A percentile compares a stretch with the other conserved stretches of the same genome.
Evolutionary conservation across 495 filamentous ascomycete species (phyloP).

Genomic region (Rusavskia elegans): DNA sequence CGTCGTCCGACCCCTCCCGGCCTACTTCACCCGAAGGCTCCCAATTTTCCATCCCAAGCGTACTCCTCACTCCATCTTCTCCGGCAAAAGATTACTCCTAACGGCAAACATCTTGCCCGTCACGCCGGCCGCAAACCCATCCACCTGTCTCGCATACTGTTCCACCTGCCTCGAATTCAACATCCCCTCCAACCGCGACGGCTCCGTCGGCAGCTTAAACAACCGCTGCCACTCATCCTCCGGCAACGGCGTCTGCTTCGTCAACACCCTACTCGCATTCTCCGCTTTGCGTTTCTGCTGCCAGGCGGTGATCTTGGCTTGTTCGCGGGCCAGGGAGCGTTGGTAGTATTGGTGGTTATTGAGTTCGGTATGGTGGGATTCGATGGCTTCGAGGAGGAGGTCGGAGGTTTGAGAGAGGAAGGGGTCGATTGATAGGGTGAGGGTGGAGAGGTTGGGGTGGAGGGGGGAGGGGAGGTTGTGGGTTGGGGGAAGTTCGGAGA

Average conservation of each 20-base stretch:
- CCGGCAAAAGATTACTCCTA: constrained; percentile 47
- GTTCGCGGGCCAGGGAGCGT: constrained; percentile 84
- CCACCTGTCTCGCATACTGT: constrained; percentile 93
- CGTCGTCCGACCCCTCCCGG: no score
- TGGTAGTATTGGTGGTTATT: constrained; percentile 99
- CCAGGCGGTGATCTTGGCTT: constrained; percentile 91
- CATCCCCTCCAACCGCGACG: constrained; percentile 78
- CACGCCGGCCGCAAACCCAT: constrained; percentile 84
- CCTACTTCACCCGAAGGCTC: no score
- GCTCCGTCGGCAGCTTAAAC: constrained; percentile 93
- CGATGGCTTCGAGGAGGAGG: constrained; percentile 86
- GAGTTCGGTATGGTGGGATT: constrained; percentile 91
- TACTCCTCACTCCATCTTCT: constrained; percentile 2
- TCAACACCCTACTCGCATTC: constrained; percentile 65
- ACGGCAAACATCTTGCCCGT: constrained; percentile 98
- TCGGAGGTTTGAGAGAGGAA: constrained; percentile 99
- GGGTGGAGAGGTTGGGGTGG: constrained; percentile 60
- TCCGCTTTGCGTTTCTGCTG: constrained; percentile 90
- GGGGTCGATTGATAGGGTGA: constrained; percentile 88
- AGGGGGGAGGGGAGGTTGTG: constrained; percentile 53
- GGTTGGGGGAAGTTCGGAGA: constrained; percentile 19
- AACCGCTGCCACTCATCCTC: constrained; percentile 97
- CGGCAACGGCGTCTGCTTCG: constrained; percentile 77
- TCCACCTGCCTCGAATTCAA: constrained; percentile 91
- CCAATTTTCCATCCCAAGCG: background rate